phyloP scores from a whole-genome alignment of 495 filamentous ascomycete species.

The Bombardia bombarda region DNA sequence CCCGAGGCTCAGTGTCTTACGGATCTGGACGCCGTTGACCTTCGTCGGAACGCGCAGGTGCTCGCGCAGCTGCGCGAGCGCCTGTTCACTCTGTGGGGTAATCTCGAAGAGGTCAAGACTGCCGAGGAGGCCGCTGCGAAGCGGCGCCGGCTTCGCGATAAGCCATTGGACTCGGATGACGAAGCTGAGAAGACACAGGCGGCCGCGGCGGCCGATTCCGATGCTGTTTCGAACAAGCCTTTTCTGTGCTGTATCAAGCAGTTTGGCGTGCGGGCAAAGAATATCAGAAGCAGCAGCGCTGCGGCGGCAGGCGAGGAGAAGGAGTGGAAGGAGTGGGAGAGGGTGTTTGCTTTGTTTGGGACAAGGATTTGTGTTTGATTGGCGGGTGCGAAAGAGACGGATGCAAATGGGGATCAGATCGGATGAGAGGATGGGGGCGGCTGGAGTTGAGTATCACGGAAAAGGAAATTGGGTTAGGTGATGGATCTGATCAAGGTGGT shows the following conservation, averaged over 20 bases:
- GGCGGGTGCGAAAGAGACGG: no score
- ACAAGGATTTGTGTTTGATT: slow-evolving; percentile 36
- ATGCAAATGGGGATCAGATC: no score
- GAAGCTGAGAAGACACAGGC: not conserved
- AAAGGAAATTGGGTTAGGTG: no score
- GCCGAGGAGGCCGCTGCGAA: slow-evolving; percentile 2
- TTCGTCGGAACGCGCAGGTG: slow-evolving; percentile 39
- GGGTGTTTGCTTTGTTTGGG: slow-evolving; percentile 47
- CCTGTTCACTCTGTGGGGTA: slow-evolving; percentile 78
- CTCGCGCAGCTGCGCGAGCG: slow-evolving; percentile 55
- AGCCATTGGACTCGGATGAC: not conserved
- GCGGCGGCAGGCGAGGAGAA: slow-evolving; percentile 21
- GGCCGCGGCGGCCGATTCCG: not conserved
- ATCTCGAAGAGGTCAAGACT: slow-evolving; percentile 64
- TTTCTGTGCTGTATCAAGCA: slow-evolving; percentile 57
- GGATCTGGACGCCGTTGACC: slow-evolving; percentile 56
- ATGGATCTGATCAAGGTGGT: no score
- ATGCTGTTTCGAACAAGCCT: slow-evolving; percentile 39
- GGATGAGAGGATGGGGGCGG: no score
- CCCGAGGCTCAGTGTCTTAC: slow-evolving; percentile 57
- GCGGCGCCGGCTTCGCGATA: not conserved
- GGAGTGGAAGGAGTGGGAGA: slow-evolving; percentile 34
- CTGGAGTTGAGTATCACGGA: no score
- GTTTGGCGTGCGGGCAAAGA: slow-evolving; percentile 40
- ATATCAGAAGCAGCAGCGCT: slow-evolving; percentile 10